Evolutionary conservation across 192 early-diverging fungal species (phyloP).

Genomic region (Coemansia sp.): DNA sequence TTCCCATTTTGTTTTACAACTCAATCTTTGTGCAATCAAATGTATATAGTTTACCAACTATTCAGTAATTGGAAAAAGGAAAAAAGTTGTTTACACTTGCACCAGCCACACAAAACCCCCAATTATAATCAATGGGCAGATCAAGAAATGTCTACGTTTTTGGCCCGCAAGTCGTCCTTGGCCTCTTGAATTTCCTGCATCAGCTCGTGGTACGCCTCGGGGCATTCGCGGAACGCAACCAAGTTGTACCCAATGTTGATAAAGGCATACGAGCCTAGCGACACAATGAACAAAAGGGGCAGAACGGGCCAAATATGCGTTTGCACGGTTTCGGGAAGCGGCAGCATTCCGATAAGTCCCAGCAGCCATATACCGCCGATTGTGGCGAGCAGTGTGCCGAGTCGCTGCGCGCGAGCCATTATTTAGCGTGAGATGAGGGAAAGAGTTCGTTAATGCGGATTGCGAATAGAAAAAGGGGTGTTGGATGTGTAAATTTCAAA

Average conservation of each 20-base stretch:
- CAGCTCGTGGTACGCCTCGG: constrained; percentile 83
- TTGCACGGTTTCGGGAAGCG: constrained; percentile 33
- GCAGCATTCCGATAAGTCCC: constrained; percentile 32
- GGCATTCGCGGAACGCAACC: constrained; percentile 87
- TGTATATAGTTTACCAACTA: too few relatives aligned
- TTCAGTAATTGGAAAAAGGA: neutral
- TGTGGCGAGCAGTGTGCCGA: constrained; percentile 13
- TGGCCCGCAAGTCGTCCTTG: constrained; percentile 73
- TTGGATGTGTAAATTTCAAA: too few relatives aligned
- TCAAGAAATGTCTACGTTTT: constrained; percentile 58
- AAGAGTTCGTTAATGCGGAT: too few relatives aligned
- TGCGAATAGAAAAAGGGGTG: too few relatives aligned
- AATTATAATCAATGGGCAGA: neutral
- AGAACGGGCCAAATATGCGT: constrained; percentile 46
- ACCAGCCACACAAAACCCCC: too few relatives aligned
- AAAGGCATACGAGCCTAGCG: constrained; percentile 89
- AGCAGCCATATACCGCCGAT: constrained; percentile 33
- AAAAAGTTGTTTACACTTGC: constrained; percentile 5
- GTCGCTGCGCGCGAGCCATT: constrained; percentile 41
- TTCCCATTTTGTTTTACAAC: constrained; percentile 61
- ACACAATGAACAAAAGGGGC: constrained; percentile 59
- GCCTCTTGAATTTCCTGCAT: constrained; percentile 81
- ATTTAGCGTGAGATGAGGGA: neutral
- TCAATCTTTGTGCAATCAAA: too few relatives aligned
- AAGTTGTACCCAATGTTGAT: constrained; percentile 84